Evolutionary conservation across 1,139 yeast genomes (phyloP), one percentile per base, ranked within the genome.

Genomic region (Suhomyces choctaworum): DNA sequence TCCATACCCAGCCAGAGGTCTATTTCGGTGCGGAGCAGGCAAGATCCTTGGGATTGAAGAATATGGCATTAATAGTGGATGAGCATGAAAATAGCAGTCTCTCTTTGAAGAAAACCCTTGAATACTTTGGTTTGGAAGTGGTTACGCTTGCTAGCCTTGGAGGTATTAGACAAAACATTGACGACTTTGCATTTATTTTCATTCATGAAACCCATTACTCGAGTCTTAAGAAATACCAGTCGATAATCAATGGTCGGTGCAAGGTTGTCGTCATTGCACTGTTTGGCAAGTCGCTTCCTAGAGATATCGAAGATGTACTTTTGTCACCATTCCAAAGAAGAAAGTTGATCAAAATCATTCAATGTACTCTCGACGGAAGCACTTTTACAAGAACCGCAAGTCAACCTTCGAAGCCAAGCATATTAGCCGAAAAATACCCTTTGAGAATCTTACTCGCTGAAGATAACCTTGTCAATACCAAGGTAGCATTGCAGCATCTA

Each of bases 401-500:
- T 10, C 16, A 25, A 15, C 21, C 10, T 17, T 11, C 11, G 2
- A 23, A 11, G 3, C 9, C 30, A 1, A 9, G 14, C 2, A 8
- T 32, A 4, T 29, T 37, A 28, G 29, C 70, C 0, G 57, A 54
- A 5, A 52, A 51, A 15, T 61, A 60, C 37, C 80, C 80, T 5
- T 52, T 76, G 23, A 52, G 61, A 32, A 74, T 76, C 23, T 50
- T 76, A 23, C 52, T 76, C 8, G 81, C 79, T 0, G 82, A 76
- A 47, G 82, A 76, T 45, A 76, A 76, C 42, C 47, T 69, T 26
- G 64, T 76, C 42, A 76, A 76, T 46, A 66, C 73, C 17, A 62
- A 65, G 35, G 80, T 76, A 19, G 80, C 79, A 0, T 48, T 69
- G 17, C 74, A 71, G 47, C 78, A 75, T 41, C 57, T 78, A 42